Conservation (phyloP, 768 basidiomycete genomes). For the Lactifluus volemus region DNA sequence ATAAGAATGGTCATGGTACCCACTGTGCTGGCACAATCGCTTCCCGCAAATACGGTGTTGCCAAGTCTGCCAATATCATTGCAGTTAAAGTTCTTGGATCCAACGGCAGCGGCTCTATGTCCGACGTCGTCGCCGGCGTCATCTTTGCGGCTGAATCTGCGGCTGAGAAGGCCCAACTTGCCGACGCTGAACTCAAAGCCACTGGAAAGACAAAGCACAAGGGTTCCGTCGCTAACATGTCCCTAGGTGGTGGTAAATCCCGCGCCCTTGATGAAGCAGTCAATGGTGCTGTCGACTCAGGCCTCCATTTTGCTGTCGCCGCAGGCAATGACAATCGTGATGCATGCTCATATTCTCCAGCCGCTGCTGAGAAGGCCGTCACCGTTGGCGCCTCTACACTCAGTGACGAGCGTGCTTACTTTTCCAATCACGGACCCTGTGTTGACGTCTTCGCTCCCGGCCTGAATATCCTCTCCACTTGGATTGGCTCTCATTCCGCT, state of each 20-base stretch:
- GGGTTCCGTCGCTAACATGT: constrained; percentile 97
- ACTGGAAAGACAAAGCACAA: constrained; percentile 82
- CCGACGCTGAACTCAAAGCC: constrained; percentile 52
- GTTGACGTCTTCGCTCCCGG: constrained; percentile 91
- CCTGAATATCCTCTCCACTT: constrained; percentile 84
- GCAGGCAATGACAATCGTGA: constrained; percentile 86
- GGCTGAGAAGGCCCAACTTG: constrained; percentile 44
- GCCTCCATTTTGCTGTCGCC: constrained; percentile 95
- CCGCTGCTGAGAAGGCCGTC: constrained; percentile 78
- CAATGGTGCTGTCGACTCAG: constrained; percentile 70
- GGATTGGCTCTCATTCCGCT: constrained; percentile 48
- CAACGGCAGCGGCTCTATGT: constrained; percentile 91
- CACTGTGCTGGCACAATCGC: constrained; percentile 96
- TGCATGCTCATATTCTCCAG: constrained; percentile 91
- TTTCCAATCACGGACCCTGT: constrained; percentile 87
- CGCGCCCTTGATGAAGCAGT: constrained; percentile 76
- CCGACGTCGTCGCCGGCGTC: constrained; percentile 87
- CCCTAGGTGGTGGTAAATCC: constrained; percentile 92
- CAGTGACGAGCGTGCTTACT: constrained; percentile 74
- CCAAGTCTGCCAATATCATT: constrained; percentile 82
- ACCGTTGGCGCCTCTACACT: constrained; percentile 92
- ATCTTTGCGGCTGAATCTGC: constrained; percentile 60
- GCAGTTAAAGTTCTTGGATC: constrained; percentile 94
- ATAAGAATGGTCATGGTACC: constrained; percentile 93
- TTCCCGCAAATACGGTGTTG: constrained; percentile 89